Base-by-base conservation (phyloP, 2,329 filamentous ascomycete species). In the Trichoderma lentiforme region DNA sequence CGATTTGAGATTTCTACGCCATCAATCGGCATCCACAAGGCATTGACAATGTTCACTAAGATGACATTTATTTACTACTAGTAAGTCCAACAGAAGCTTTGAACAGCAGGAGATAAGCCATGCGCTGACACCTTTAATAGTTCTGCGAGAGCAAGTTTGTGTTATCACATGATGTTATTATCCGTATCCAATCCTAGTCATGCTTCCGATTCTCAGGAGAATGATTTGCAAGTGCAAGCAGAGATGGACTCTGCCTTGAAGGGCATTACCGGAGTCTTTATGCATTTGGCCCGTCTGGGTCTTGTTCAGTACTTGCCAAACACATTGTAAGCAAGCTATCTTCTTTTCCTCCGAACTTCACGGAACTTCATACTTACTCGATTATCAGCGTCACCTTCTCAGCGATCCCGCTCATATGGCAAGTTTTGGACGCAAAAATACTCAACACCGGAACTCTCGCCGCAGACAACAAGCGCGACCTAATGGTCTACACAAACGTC, bases 1-100 rank as follows among this genome's bases (percentile, higher is more conserved):
- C 60, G 58, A 47, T 71, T 71, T 3, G 68, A 71, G 39, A 64
- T 43, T 2, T 63, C 68, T 11, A 47, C 58, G 5, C 68, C 61
- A 9, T 63, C 68, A 4, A 63, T 64, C 8, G 61, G 61, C 24
- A 47, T 71, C 47, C 68, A 63, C 47, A 71, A 71, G n/a, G 43
- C 60, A 3, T 4, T 64, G 21, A 71, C 61, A 36, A 56, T 71
- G 61, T 71, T 63, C 6, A 63, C 61, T 32, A 71, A 64, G 34
- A 71, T 71, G 68, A 63, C 51, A 6, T 71, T 63, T n/a, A 63
- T 71, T 15, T 71, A 71, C 34, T 71, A 71, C 18, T 71, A 64
- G 68, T 71, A 39, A 39, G 60, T 30, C 12, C 26, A 11, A 6
- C 30, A 8, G 2, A 7, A 2, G 3, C 2, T 39, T 12, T 18